A percentile compares a stretch with the other conserved stretches of the same genome.
Conservation (phyloP, 2,329 filamentous ascomycete species). For the Amphichorda felina region DNA sequence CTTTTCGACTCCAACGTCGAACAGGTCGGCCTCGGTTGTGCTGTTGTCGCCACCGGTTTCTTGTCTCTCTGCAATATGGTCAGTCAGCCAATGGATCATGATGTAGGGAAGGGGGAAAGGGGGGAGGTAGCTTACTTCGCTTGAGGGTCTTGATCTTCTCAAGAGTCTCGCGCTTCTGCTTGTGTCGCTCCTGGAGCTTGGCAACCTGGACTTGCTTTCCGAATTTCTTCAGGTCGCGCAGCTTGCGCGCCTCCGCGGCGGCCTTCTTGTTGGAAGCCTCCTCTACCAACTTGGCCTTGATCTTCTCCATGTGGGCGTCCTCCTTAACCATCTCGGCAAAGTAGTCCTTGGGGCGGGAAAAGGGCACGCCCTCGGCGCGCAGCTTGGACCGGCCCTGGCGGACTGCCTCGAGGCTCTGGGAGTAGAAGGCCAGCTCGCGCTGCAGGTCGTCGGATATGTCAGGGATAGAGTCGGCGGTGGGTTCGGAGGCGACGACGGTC, state of each 20-base stretch:
- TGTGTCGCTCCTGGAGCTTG: constrained; percentile 86
- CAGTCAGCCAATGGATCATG: constrained; percentile 8
- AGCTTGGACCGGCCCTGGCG: constrained; percentile 61
- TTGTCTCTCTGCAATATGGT: constrained; percentile 62
- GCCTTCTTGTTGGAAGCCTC: constrained; percentile 90
- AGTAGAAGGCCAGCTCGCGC: constrained; percentile 88
- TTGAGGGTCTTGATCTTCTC: constrained; percentile 94
- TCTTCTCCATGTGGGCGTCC: constrained; percentile 95
- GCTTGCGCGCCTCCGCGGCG: constrained; percentile 77
- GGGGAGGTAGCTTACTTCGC: constrained; percentile 52
- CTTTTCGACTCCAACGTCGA: constrained; percentile 78
- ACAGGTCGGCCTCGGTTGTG: constrained; percentile 73
- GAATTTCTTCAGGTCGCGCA: constrained; percentile 96
- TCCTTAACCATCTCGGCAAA: constrained; percentile 99
- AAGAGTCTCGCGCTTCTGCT: constrained; percentile 82
- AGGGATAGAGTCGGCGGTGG: constrained; percentile 54
- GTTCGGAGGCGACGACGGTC: constrained; percentile 54
- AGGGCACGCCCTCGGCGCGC: constrained; percentile 71
- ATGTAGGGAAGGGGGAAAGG: constrained; percentile 1
- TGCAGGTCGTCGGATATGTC: constrained; percentile 87
- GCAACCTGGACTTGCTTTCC: constrained; percentile 96
- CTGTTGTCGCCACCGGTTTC: constrained; percentile 49
- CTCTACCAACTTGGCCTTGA: constrained; percentile 86
- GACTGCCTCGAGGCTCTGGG: constrained; percentile 73
- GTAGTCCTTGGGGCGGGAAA: constrained; percentile 85